Evolutionary conservation across 1,139 yeast species (phyloP).

Genomic region (Geotrichum restrictum): DNA sequence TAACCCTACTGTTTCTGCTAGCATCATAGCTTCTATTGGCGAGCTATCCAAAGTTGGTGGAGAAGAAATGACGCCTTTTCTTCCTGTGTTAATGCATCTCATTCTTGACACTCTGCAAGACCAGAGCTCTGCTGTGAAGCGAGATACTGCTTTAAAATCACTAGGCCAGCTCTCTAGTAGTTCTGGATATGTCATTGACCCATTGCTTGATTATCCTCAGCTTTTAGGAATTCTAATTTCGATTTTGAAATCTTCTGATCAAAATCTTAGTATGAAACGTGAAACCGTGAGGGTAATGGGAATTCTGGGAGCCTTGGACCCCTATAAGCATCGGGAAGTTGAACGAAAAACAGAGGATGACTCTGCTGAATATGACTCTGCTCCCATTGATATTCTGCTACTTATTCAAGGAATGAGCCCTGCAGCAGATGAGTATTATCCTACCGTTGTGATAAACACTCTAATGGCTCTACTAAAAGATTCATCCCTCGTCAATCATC

Average conservation of each 20-base stretch:
- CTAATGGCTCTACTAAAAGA: slow-evolving; percentile 80
- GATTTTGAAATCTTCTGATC: slow-evolving; percentile 69
- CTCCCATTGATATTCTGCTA: slow-evolving; percentile 84
- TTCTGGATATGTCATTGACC: slow-evolving; percentile 93
- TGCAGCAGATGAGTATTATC: slow-evolving; percentile 87
- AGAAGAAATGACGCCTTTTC: slow-evolving; percentile 69
- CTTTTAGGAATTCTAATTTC: slow-evolving; percentile 75
- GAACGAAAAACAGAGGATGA: slow-evolving; percentile 60
- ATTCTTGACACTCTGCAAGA: slow-evolving; percentile 86
- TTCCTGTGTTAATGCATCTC: slow-evolving; percentile 78
- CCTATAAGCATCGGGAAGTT: slow-evolving; percentile 88
- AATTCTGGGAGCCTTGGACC: slow-evolving; percentile 93
- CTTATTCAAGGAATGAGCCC: slow-evolving; percentile 94
- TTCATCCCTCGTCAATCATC: slow-evolving; percentile 78
- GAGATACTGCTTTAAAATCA: slow-evolving; percentile 86
- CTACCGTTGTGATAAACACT: slow-evolving; percentile 87
- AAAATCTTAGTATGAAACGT: slow-evolving; percentile 66
- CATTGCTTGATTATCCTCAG: slow-evolving; percentile 86
- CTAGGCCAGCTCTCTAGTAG: slow-evolving; percentile 86
- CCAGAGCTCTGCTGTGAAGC: slow-evolving; percentile 76
- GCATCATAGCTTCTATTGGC: slow-evolving; percentile 85
- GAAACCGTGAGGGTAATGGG: slow-evolving; percentile 89
- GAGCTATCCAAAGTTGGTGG: slow-evolving; percentile 87
- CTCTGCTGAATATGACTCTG: slow-evolving; percentile 76
- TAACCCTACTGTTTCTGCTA: slow-evolving; percentile 73